Evolutionary conservation across 768 basidiomycete genomes (phyloP).

Genomic region (Mycena capillaripes): DNA sequence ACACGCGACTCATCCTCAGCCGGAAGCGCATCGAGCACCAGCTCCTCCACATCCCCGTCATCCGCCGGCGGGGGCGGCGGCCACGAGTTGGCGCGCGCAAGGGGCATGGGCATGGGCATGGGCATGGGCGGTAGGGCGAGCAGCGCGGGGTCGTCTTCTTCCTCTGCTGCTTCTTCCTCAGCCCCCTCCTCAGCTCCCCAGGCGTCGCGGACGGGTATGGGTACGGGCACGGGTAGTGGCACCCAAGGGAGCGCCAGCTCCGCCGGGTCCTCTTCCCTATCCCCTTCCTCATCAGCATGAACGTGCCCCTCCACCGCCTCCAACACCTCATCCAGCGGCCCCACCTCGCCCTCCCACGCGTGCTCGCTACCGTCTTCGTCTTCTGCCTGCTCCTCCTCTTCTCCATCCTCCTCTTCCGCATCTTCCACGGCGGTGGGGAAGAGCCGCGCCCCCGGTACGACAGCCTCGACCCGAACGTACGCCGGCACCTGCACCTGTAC

Average conservation of each 20-base stretch:
- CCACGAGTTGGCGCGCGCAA: background rate
- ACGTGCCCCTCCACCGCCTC: background rate
- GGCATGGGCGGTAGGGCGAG: background rate
- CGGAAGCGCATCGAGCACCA: background rate
- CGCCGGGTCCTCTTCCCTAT: slow-evolving; percentile 18
- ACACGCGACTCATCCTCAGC: background rate
- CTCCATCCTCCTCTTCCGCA: too few species aligned
- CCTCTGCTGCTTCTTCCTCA: background rate
- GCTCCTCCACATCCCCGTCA: slow-evolving; percentile 1
- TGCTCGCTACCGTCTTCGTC: background rate
- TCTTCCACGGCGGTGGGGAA: too few species aligned
- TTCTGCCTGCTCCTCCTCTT: background rate
- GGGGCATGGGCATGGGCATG: too few species aligned
- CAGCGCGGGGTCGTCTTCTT: background rate
- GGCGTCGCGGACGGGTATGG: too few species aligned
- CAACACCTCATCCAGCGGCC: background rate
- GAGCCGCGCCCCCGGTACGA: background rate
- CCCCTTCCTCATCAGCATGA: background rate
- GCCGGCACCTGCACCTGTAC: background rate
- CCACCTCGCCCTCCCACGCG: background rate
- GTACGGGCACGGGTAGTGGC: too few species aligned
- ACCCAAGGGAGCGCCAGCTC: slow-evolving; percentile 23
- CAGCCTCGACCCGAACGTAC: background rate
- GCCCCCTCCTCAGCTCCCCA: background rate
- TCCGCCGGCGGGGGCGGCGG: background rate